phyloP scores from a whole-genome alignment of 1,284 basidiomycete species.

The Pascua sp. region DNA sequence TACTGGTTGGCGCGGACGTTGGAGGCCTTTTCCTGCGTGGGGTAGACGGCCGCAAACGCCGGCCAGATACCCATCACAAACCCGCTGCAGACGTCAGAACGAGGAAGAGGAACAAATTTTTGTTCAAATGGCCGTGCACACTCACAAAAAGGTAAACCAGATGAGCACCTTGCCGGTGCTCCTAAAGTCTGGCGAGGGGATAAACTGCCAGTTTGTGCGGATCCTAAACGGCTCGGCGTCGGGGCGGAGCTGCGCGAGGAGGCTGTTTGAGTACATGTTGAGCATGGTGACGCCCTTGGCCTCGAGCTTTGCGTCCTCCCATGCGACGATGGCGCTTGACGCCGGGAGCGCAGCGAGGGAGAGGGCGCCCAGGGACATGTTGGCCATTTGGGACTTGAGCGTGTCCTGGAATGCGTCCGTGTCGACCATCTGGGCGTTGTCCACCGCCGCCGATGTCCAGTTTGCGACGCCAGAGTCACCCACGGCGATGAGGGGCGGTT shows the following conservation, averaged over 20 bases:
- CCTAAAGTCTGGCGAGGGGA: slow-evolving; percentile 27
- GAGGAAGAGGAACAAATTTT: too few relatives aligned
- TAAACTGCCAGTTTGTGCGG: slow-evolving; percentile 59
- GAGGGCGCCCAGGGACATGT: slow-evolving; percentile 60
- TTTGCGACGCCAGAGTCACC: slow-evolving; percentile 2
- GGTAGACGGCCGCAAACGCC: slow-evolving; percentile 73
- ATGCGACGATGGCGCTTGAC: slow-evolving; percentile 4
- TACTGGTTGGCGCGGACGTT: slow-evolving; percentile 65
- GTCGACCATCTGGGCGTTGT: slow-evolving; percentile 44
- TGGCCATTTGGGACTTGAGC: slow-evolving; percentile 54
- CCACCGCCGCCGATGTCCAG: slow-evolving; percentile 5
- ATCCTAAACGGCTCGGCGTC: slow-evolving; percentile 56
- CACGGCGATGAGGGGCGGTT: slow-evolving; percentile 55
- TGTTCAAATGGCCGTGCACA: not conserved
- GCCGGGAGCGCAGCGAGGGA: slow-evolving; percentile 55
- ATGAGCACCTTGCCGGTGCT: slow-evolving; percentile 28
- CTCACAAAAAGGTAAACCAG: slow-evolving; percentile 37
- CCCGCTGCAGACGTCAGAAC: slow-evolving; percentile 13
- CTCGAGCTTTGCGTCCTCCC: not conserved
- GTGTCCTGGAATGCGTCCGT: slow-evolving; percentile 58
- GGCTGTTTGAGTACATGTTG: slow-evolving; percentile 64
- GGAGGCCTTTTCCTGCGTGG: slow-evolving; percentile 60
- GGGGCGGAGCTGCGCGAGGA: slow-evolving; percentile 58
- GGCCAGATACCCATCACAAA: slow-evolving; percentile 61
- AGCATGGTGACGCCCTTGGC: slow-evolving; percentile 58